Percentiles rank a stretch among this genome's conserved stretches.
Conservation (phyloP, 2,329 filamentous ascomycete species). For the Beauveria pseudobassiana region DNA sequence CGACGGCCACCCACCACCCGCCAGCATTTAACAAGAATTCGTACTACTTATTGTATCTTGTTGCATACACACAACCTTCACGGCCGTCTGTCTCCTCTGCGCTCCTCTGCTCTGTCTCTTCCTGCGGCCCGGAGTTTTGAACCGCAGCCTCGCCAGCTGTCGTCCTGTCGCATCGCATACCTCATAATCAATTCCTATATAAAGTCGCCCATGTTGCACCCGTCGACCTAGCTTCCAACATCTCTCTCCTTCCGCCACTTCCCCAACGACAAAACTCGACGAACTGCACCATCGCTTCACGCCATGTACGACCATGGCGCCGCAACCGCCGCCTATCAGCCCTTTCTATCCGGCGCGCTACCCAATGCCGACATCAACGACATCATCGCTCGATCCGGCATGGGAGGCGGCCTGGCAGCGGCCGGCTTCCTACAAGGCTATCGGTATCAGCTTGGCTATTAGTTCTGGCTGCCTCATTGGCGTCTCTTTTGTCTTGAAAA, state of each 20-base stretch:
- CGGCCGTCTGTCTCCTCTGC: background rate
- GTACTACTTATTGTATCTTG: background rate
- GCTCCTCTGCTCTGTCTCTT: no score
- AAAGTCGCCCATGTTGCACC: conserved; percentile 1
- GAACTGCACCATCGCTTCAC: background rate
- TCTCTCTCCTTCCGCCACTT: background rate
- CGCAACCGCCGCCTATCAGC: conserved; percentile 3
- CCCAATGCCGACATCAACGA: background rate
- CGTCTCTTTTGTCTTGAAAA: conserved; percentile 95
- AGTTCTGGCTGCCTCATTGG: conserved; percentile 90
- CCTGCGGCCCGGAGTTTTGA: background rate
- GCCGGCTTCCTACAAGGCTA: conserved; percentile 63
- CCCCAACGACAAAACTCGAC: background rate
- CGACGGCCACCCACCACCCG: background rate
- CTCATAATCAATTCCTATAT: no score
- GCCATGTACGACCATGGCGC: conserved; percentile 8
- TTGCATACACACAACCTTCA: background rate
- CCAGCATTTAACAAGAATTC: background rate
- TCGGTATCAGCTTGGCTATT: conserved; percentile 80
- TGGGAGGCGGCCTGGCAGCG: conserved; percentile 21
- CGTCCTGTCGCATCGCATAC: background rate
- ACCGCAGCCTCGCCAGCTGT: background rate
- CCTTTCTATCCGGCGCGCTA: background rate
- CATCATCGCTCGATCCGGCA: background rate
- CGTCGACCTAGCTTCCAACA: background rate